Conservation (phyloP, 768 basidiomycete species). For the Mycena rosella region DNA sequence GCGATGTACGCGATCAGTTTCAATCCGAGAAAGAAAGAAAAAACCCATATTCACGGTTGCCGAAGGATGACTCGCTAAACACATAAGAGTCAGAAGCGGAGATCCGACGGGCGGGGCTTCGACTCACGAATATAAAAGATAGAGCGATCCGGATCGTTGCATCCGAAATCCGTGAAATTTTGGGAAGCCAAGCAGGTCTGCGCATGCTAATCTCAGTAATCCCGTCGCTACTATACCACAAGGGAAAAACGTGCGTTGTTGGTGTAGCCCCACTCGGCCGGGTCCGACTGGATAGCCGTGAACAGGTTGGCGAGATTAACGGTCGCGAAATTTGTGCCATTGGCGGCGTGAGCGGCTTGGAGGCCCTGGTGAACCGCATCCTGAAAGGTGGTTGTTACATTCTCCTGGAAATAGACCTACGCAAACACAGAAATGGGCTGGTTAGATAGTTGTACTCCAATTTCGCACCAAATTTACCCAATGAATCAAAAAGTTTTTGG, state of each 20-base stretch:
- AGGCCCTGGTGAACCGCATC: constrained; percentile 32
- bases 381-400: constrained; percentile 35
- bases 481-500: constrained; percentile 38
- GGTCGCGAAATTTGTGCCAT: constrained; percentile 39
- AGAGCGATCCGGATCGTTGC: constrained; percentile 34
- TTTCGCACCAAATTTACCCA: constrained; percentile 17
- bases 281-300: constrained; percentile 16
- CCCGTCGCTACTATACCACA: not conserved
- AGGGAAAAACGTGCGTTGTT: constrained; percentile 17
- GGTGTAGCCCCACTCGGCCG: constrained; percentile 34
- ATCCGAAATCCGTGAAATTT: constrained; percentile 38
- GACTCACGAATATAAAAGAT: constrained; percentile 38
- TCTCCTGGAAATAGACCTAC: constrained; percentile 28
- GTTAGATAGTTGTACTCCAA: not conserved
- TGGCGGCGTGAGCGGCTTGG: constrained; percentile 27
- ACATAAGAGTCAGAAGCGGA: too few relatives aligned
- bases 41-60: constrained; percentile 31
- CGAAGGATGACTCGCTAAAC: constrained; percentile 33
- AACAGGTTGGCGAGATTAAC: constrained; percentile 35
- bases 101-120: not conserved
- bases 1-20: not conserved
- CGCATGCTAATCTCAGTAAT: not conserved
- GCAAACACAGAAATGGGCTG: not conserved
- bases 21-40: not conserved
- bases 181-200: constrained; percentile 37